Evolutionary conservation across 2,329 filamentous ascomycete species (phyloP), one percentile per base, ranked within the genome.

Genomic region (Sclerotinia trifoliorum): DNA sequence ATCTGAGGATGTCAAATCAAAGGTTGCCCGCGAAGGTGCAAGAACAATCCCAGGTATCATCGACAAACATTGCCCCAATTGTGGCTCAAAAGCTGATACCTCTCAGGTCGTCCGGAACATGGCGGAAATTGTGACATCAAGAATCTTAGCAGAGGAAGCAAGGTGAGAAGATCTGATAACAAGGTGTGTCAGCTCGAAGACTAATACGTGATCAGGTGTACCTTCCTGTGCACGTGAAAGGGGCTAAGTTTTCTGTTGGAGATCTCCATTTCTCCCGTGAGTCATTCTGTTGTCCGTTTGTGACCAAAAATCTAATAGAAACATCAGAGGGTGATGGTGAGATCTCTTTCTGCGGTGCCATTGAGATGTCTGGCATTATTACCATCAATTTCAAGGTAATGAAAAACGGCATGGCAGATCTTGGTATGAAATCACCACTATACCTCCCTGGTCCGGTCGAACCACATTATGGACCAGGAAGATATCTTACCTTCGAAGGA

Each of bases 71-170:
- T 3, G n/a, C 10, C 19, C 11, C 19, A 32, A 44, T 63, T 15
- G 6, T n/a, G 21, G 1, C 24, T 32, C 26, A 48, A 26, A 46
- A 52, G 48, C 68, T 72, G 44, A 72, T 32, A 17, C 29, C 35
- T 17, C 15, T 26, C n/a, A 73, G 73, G 74, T 10, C 72, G 74
- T 21, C 75, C 75, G 2, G 75, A 77, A 66, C 74, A 76, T 74
- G 94, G 94, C 19, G 94, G 93, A 0, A 96, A 96, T 75, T 95
- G 92, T 77, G 93, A 97, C 73, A 95, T 96, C 79, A 96, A 96
- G 81, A 95, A 95, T 74, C 82, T 96, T 42, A 90, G 86, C 1
- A 83, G 92, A 8, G 92, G 92, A 2, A 89, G 60, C 35, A 68
- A 66, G 24, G 66, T 68, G 26, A 55, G 65, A 24, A 56, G 1